Evolutionary conservation across 2,329 filamentous ascomycete species (phyloP).

Genomic region (Venturia nashicola): DNA sequence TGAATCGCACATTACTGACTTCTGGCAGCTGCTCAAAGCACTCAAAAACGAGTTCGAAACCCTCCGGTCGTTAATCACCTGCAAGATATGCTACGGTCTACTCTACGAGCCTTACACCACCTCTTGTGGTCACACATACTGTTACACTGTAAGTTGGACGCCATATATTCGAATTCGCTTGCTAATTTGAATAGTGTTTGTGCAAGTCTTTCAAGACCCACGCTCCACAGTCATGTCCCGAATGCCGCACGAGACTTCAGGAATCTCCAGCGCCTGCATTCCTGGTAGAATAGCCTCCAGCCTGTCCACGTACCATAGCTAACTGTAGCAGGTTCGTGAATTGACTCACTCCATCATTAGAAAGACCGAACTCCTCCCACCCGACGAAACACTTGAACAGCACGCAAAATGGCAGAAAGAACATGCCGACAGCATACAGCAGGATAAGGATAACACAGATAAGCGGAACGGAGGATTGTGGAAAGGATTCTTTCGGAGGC

Average conservation of each 20-base stretch:
- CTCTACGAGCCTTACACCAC: slow-evolving; percentile 60
- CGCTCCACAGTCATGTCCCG: slow-evolving; percentile 46
- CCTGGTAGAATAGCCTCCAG: not conserved
- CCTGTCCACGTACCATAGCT: not conserved
- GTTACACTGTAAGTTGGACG: slow-evolving; percentile 44
- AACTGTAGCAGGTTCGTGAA: slow-evolving; percentile 34
- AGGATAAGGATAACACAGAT: slow-evolving; percentile 44
- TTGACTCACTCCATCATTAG: slow-evolving; percentile 51
- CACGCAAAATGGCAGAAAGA: slow-evolving; percentile 45
- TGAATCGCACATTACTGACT: slow-evolving; percentile 5
- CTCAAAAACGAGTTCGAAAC: slow-evolving; percentile 43
- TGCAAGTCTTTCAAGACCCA: slow-evolving; percentile 43
- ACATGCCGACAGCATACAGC: slow-evolving; percentile 46
- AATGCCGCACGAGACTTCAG: slow-evolving; percentile 49
- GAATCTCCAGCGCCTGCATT: slow-evolving; percentile 50
- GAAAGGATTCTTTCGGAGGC: slow-evolving; percentile 42
- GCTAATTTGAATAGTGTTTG: slow-evolving; percentile 36
- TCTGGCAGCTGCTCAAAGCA: slow-evolving; percentile 24
- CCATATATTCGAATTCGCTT: not conserved
- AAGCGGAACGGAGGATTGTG: slow-evolving; percentile 45
- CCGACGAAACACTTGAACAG: slow-evolving; percentile 50
- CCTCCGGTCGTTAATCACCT: slow-evolving; percentile 49
- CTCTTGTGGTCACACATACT: slow-evolving; percentile 59
- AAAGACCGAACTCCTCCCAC: slow-evolving; percentile 47
- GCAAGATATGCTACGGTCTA: slow-evolving; percentile 55